A percentile compares a stretch with the other conserved stretches of the same genome.
phyloP scores from a whole-genome alignment of 2,329 filamentous ascomycete species.

The Fusarium concolor region DNA sequence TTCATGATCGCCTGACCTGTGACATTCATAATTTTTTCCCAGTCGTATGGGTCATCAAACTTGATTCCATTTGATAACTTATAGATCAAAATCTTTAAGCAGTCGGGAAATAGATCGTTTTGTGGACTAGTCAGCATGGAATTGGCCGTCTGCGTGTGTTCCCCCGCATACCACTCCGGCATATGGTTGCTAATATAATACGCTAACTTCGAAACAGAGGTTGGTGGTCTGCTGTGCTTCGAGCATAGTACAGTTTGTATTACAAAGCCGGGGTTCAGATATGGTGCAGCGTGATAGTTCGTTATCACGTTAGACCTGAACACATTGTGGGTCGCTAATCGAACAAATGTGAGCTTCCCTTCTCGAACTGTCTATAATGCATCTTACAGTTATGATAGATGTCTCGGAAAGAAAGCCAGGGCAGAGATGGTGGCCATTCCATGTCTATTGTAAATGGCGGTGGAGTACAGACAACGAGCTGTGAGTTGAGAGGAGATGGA shows the following conservation, averaged over 20 bases:
- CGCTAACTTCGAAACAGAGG: background rate
- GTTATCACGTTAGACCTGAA: background rate
- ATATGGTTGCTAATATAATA: background rate
- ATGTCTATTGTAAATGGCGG: background rate
- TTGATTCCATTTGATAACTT: background rate
- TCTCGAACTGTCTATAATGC: no score
- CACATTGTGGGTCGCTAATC: background rate
- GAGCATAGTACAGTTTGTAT: background rate
- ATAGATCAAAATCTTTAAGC: background rate
- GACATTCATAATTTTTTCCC: background rate
- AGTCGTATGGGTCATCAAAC: background rate
- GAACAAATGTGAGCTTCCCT: background rate
- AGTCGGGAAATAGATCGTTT: background rate
- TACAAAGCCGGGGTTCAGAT: no score
- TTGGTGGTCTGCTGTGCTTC: background rate
- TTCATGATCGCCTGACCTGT: background rate
- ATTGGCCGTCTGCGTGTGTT: background rate
- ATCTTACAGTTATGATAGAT: background rate
- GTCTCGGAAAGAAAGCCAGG: background rate
- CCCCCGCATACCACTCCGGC: background rate
- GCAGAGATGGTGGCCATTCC: background rate
- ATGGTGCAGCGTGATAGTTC: background rate
- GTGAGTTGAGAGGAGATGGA: background rate
- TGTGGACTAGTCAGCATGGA: background rate
- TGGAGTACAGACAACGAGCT: background rate